A percentile compares a stretch with the other conserved stretches of the same genome.
These are phyloP conservation scores for Ceratopteris richardii DNA, from an alignment of 75 land plant genomes.

Conservation along the genomic window DNA sequence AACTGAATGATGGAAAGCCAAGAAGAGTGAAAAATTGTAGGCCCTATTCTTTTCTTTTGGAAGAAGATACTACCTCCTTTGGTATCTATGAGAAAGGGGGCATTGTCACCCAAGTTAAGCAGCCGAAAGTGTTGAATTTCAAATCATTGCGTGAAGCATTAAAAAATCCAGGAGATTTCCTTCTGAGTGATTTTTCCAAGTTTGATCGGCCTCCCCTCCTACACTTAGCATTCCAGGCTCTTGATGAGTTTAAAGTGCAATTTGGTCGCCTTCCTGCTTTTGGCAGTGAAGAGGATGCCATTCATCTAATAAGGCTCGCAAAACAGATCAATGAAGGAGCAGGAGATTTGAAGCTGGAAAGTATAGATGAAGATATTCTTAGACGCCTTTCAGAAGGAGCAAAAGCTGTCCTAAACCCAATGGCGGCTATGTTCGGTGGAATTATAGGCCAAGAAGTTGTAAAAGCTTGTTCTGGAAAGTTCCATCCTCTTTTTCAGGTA, in stretches of 20 bases:
- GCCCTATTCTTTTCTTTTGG: slow-evolving; percentile 75
- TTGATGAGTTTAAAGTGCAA: slow-evolving; percentile 56
- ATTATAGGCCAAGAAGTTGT: slow-evolving; percentile 91
- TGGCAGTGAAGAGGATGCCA: slow-evolving; percentile 62
- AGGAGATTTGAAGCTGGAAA: slow-evolving; percentile 43
- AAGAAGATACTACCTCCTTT: slow-evolving; percentile 82
- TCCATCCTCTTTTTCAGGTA: slow-evolving; percentile 84
- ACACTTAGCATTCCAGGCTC: slow-evolving; percentile 87
- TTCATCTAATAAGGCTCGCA: slow-evolving; percentile 26
- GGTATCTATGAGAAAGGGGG: slow-evolving; percentile 72
- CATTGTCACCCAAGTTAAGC: slow-evolving; percentile 94
- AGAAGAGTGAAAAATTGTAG: slow-evolving; percentile 63
- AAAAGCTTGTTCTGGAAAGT: slow-evolving; percentile 90
- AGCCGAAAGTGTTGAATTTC: slow-evolving; percentile 74
- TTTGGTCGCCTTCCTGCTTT: slow-evolving; percentile 63
- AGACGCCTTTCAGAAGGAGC: slow-evolving; percentile 74
- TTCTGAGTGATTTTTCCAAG: slow-evolving; percentile 86
- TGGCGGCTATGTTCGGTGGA: slow-evolving; percentile 98
- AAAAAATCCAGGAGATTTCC: slow-evolving; percentile 74
- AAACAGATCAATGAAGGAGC: slow-evolving; percentile 38
- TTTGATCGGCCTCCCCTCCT: slow-evolving; percentile 79
- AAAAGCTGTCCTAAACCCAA: slow-evolving; percentile 76
- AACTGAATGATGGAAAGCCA: slow-evolving; percentile 92
- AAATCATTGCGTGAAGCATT: slow-evolving; percentile 63
- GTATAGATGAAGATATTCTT: slow-evolving; percentile 50